Conservation (phyloP, 306 rosid species). For the Arachis stenosperma region DNA sequence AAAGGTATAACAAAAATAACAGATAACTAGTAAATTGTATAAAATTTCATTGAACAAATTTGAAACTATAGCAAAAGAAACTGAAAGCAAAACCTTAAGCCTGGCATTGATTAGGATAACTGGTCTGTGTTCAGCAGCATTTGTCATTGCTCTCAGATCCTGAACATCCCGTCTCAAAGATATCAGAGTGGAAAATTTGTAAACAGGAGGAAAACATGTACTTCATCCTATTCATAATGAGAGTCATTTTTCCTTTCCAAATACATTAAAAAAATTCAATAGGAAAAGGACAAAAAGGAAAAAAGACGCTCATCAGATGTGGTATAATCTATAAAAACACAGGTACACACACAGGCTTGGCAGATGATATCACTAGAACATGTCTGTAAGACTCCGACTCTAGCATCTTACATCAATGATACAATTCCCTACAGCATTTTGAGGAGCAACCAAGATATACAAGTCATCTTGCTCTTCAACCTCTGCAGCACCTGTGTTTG, state of each 20-base stretch:
- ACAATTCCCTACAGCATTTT: conserved; percentile 97
- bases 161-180: conserved; percentile 49
- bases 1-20: conserved; percentile 15
- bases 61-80: conserved; percentile 35
- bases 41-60: conserved; percentile 34
- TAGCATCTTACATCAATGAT: conserved; percentile 76
- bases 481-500: conserved; percentile 77
- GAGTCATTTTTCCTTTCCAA: neutral
- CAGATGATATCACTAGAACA: conserved; percentile 31
- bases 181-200: conserved; percentile 10
- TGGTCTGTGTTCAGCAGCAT: conserved; percentile 85
- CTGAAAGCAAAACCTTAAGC: conserved; percentile 71
- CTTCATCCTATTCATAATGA: neutral
- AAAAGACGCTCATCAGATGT: neutral
- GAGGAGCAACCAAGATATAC: conserved; percentile 93
- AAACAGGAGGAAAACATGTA: conserved; percentile 17
- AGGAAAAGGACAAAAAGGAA: neutral
- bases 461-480: conserved; percentile 91
- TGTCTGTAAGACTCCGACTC: conserved; percentile 30
- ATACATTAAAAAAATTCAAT: no score
- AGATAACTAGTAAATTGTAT: conserved; percentile 10
- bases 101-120: conserved; percentile 79
- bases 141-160: conserved; percentile 92
- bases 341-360: neutral
- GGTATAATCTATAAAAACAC: no score